Evolutionary conservation across 2,329 filamentous ascomycete genomes (phyloP).

Genomic region (Lasiodiplodia sp.): DNA sequence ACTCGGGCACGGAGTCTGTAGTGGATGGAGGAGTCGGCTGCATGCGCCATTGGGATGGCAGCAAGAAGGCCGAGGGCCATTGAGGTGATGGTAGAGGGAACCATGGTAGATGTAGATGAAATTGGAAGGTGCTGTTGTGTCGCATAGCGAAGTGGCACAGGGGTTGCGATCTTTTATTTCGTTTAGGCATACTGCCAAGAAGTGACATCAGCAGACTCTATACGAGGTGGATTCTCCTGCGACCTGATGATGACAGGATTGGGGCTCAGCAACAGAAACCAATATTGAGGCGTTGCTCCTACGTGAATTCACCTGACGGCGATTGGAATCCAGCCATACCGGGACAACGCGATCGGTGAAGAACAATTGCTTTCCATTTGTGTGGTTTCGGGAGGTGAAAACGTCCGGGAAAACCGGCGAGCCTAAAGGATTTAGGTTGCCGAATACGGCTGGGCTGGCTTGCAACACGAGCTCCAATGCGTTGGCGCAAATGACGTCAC

Average conservation of each 20-base stretch:
- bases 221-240: neutral
- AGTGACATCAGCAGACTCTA: neutral
- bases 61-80: neutral
- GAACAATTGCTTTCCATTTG: neutral
- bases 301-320: neutral
- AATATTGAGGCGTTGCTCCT: neutral
- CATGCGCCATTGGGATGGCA: neutral
- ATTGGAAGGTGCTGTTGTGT: neutral
- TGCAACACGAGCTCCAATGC: neutral
- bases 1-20: slow-evolving; percentile 7
- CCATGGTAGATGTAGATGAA: neutral
- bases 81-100: neutral
- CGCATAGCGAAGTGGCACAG: neutral
- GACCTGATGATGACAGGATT: neutral
- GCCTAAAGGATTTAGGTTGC: slow-evolving; percentile 1
- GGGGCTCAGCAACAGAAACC: neutral
- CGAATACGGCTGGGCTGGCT: neutral
- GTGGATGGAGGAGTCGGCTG: neutral
- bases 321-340: neutral
- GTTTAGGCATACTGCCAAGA: neutral
- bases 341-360: neutral
- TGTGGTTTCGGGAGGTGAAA: neutral
- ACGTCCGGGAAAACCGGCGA: neutral
- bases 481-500: neutral
- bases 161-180: neutral